Evolutionary conservation across 495 filamentous ascomycete species (phyloP), one percentile per base, ranked within the genome.

Genomic region (Neurospora sp.): DNA sequence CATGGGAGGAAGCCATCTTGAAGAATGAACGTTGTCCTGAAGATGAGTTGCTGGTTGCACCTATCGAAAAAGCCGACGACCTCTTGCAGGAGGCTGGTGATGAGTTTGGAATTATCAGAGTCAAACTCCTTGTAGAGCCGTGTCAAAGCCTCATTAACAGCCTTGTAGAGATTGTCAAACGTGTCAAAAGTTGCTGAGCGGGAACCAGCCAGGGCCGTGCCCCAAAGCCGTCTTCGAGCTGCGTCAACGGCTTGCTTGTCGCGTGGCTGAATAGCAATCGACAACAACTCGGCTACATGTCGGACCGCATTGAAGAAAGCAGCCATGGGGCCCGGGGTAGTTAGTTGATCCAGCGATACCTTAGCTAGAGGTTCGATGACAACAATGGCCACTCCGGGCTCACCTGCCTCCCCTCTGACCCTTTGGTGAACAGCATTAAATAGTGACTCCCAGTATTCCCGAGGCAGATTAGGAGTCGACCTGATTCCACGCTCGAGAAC

Each of bases 341-440:
- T 76, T 8, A 78, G 39, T 69, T 76, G 71, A 10, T 85, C 81
- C 10, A 81, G 69, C 2, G 90, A 43, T 4, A 76, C 77, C 69
- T 88, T 89, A 5, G 92, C 88, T 28, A 97, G 78, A 11, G 93
- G 93, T 72, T 94, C 93, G 37, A 93, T 83, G 15, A 92, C 84
- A 37, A 88, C 85, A 24, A 88, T 83, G 4, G 88, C 86, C 31
- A 90, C 84, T 3, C 86, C 88, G 6, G 84, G 86, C 73, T 92
- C 89, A 7, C 93, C 92, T 48, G 88, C 87, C 74, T 95, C 91
- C 10, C 83, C 82, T 69, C 85, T 86, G 13, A 91, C 87, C 69
- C 87, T 85, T n/a, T 83, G 82, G 17, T 88, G 82, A 21, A 92
- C 84, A 3, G 85, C 81, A 13, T 85, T 81, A 69, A 93, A 88